Evolutionary conservation across 371 early-diverging fungal species (phyloP).

Genomic region (Mucor indicus): DNA sequence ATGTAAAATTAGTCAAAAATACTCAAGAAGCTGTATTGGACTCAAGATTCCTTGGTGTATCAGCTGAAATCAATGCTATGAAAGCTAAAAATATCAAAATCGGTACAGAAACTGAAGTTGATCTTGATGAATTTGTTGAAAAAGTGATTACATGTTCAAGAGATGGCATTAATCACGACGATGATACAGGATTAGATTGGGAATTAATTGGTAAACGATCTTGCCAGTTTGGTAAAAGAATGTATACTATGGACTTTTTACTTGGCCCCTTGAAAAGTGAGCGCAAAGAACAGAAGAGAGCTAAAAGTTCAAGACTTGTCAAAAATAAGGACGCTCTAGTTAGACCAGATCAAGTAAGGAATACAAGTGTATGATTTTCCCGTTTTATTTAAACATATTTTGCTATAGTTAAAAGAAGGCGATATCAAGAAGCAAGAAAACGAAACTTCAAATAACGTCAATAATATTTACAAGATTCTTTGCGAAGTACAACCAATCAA

Average conservation of each 20-base stretch:
- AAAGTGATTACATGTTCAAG: slow-evolving; percentile 55
- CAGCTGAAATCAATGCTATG: slow-evolving; percentile 75
- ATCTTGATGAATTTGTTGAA: slow-evolving; percentile 68
- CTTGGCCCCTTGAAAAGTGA: slow-evolving; percentile 67
- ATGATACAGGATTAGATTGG: slow-evolving; percentile 57
- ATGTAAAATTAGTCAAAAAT: slow-evolving; percentile 47
- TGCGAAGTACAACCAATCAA: slow-evolving; percentile 62
- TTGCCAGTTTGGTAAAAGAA: slow-evolving; percentile 48
- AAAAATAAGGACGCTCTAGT: slow-evolving; percentile 47
- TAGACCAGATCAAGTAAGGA: slow-evolving; percentile 30
- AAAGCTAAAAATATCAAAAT: slow-evolving; percentile 75
- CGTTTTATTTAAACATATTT: not conserved
- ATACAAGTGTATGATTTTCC: not conserved
- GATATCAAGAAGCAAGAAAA: slow-evolving; percentile 83
- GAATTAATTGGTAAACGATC: slow-evolving; percentile 57
- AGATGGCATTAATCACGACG: slow-evolving; percentile 16
- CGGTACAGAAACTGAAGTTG: slow-evolving; percentile 64
- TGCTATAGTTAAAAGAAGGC: slow-evolving; percentile 56
- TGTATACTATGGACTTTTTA: slow-evolving; percentile 73
- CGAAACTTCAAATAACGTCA: slow-evolving; percentile 84
- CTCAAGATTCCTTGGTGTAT: slow-evolving; percentile 67
- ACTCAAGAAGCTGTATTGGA: slow-evolving; percentile 91
- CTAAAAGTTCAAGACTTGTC: slow-evolving; percentile 20
- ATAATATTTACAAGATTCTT: slow-evolving; percentile 59
- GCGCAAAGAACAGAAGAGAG: slow-evolving; percentile 50